These are phyloP conservation scores for Dorcoceras hygrometricum DNA, from an alignment of 257 asterid species.

Conservation along the genomic window DNA sequence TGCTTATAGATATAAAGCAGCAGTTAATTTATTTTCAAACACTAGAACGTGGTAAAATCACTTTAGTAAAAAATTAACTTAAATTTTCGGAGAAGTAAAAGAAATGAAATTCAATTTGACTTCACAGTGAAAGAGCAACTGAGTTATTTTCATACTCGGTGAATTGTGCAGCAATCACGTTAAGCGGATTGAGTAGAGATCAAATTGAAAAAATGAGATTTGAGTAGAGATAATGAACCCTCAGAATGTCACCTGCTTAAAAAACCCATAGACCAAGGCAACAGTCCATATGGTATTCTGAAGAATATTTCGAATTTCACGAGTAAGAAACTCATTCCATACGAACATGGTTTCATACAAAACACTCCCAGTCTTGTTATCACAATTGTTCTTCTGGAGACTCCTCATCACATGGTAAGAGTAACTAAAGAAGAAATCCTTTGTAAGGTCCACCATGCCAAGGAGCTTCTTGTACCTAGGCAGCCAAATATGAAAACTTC, in stretches of 20 bases:
- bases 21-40: neutral
- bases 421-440: conserved; percentile 98
- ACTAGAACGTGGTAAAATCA: neutral
- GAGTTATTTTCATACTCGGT: neutral
- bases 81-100: no score
- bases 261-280: conserved; percentile 90
- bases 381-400: conserved; percentile 79
- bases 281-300: conserved; percentile 90
- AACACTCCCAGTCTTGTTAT: conserved; percentile 53
- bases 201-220: no score
- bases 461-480: conserved; percentile 88
- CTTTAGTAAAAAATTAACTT: neutral
- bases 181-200: neutral
- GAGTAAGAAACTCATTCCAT: conserved; percentile 96
- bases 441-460: conserved; percentile 92
- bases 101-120: neutral
- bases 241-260: conserved; percentile 70
- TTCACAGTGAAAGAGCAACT: neutral
- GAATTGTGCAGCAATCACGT: neutral
- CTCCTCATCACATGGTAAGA: conserved; percentile 96
- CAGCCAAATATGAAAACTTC: conserved; percentile 24
- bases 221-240: conserved; percentile 11
- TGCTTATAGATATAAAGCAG: conserved; percentile 18
- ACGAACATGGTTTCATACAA: conserved; percentile 90
- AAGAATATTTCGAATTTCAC: conserved; percentile 77